Percentiles rank a stretch among this genome's conserved stretches.
These are phyloP conservation scores for Amanita pallidorosea DNA, from an alignment of 768 basidiomycete genomes.

Conservation along the genomic window DNA sequence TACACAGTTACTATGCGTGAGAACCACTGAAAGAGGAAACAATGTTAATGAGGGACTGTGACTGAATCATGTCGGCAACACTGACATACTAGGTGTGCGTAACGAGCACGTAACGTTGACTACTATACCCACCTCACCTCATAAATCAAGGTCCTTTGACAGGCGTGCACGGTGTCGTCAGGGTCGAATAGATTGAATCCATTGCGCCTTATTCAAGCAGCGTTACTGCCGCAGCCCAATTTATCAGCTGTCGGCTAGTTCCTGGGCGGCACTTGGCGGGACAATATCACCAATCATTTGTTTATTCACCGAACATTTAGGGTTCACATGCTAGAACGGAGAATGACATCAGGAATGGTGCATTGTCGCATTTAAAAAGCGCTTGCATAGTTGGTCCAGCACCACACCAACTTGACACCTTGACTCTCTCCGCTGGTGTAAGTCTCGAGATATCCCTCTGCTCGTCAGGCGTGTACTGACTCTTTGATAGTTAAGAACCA, in stretches of 20 bases:
- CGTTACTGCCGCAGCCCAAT: background rate
- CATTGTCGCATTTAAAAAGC: background rate
- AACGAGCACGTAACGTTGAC: too few relatives aligned
- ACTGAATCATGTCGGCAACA: too few relatives aligned
- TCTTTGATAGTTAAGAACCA: background rate
- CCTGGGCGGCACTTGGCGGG: background rate
- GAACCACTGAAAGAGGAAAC: too few relatives aligned
- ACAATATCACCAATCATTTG: background rate
- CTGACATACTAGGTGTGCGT: too few relatives aligned
- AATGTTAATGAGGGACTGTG: too few relatives aligned
- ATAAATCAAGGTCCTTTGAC: too few relatives aligned
- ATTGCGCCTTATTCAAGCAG: too few relatives aligned
- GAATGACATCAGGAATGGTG: background rate
- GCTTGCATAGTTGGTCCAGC: background rate
- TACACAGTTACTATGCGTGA: too few relatives aligned
- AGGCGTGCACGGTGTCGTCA: too few relatives aligned
- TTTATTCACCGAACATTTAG: background rate
- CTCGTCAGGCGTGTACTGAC: background rate
- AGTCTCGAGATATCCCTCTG: background rate
- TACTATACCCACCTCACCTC: too few relatives aligned
- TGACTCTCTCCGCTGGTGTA: background rate
- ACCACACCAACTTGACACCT: background rate
- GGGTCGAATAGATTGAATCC: too few relatives aligned
- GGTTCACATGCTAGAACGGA: background rate
- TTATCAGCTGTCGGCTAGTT: background rate